Evolutionary conservation across 345 rosid species (phyloP).

Genomic region (Murraya paniculata): DNA sequence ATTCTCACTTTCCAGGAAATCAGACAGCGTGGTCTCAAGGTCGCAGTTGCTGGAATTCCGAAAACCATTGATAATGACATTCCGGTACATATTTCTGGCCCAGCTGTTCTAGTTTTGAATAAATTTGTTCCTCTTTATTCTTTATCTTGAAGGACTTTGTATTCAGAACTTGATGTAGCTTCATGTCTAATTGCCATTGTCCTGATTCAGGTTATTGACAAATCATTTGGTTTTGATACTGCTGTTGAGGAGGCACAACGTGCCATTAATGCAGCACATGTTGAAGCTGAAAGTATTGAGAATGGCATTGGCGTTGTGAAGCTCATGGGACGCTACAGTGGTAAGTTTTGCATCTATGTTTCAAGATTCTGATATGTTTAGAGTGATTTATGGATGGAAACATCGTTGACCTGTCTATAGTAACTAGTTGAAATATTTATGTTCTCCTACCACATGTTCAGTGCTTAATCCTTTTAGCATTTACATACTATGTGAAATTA

Average conservation of each 20-base stretch:
- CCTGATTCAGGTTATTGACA: slow-evolving; percentile 77
- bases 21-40: slow-evolving; percentile 75
- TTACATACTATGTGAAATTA: slow-evolving; percentile 2
- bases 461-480: not conserved
- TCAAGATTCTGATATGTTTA: not conserved
- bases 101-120: slow-evolving; percentile 9
- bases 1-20: slow-evolving; percentile 53
- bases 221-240: slow-evolving; percentile 89
- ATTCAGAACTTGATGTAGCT: slow-evolving; percentile 5
- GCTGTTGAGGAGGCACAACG: slow-evolving; percentile 98
- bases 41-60: slow-evolving; percentile 83
- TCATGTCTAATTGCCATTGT: slow-evolving; percentile 10
- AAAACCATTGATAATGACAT: slow-evolving; percentile 94
- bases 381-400: slow-evolving; percentile 8
- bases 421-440: not conserved
- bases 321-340: slow-evolving; percentile 87
- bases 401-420: not conserved
- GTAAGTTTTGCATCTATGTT: slow-evolving; percentile 37
- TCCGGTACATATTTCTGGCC: slow-evolving; percentile 48
- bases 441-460: not conserved
- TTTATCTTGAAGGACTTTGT: not conserved
- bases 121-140: not conserved
- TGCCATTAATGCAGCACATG: slow-evolving; percentile 89
- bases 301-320: slow-evolving; percentile 88
- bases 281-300: slow-evolving; percentile 73